Evolutionary conservation across 2,329 filamentous ascomycete genomes (phyloP).

Genomic region (Boeremia lycopersici): DNA sequence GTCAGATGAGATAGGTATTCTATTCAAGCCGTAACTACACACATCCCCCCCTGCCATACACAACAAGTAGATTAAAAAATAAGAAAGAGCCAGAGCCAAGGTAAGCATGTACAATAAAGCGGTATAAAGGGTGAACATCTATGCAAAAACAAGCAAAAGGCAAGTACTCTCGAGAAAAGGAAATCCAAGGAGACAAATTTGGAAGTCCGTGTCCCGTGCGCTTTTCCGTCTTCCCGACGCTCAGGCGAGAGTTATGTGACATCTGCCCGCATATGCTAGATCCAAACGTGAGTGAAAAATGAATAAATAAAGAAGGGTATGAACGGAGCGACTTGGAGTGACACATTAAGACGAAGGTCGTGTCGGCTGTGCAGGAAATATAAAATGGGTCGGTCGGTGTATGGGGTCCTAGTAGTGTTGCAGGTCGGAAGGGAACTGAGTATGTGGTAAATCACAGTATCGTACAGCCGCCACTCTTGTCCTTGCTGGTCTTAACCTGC

Average conservation of each 20-base stretch:
- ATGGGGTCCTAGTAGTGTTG: not conserved
- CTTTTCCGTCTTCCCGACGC: not conserved
- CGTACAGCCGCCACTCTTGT: constrained; percentile 52
- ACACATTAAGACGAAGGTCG: constrained; percentile 2
- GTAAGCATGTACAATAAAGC: constrained; percentile 30
- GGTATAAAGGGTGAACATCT: constrained; percentile 17
- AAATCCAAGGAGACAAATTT: not conserved
- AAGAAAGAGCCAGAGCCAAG: constrained; percentile 17
- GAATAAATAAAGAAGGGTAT: constrained; percentile 20
- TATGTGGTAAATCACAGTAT: constrained; percentile 34
- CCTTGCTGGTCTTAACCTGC: constrained; percentile 58
- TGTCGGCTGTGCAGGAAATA: constrained; percentile 5
- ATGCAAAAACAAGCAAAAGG: constrained; percentile 11
- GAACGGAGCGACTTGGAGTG: constrained; percentile 11
- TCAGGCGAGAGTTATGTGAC: not conserved
- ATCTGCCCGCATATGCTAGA: constrained; percentile 1
- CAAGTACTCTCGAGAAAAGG: not conserved
- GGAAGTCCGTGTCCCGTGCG: not conserved
- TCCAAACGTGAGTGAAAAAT: not conserved
- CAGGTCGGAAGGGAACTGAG: not conserved
- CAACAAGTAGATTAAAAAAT: constrained; percentile 17
- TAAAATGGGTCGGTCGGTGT: not conserved
- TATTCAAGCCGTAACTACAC: constrained; percentile 2
- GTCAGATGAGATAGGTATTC: not conserved
- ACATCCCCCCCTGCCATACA: constrained; percentile 1